Conservation (phyloP, 2,329 filamentous ascomycete genomes). For the Thielaviopsis cerberus region DNA sequence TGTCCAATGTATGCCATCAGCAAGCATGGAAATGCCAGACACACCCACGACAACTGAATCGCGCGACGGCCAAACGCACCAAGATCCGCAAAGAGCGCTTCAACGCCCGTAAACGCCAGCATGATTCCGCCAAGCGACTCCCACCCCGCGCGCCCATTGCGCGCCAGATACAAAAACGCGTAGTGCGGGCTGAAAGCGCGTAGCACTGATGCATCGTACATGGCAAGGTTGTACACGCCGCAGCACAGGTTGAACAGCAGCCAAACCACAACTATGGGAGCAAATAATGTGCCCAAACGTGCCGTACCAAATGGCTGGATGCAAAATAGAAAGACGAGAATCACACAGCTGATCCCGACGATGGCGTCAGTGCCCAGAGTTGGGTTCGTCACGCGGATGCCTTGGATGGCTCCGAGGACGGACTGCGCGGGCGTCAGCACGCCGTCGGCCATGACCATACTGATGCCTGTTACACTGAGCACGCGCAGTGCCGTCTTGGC, state of each 20-base stretch:
- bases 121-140: slow-evolving; percentile 50
- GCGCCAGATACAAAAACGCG: slow-evolving; percentile 40
- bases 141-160: slow-evolving; percentile 43
- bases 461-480: slow-evolving; percentile 46
- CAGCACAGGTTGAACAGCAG: slow-evolving; percentile 42
- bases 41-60: slow-evolving; percentile 56
- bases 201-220: slow-evolving; percentile 33
- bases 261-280: slow-evolving; percentile 50
- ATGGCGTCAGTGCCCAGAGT: slow-evolving; percentile 37
- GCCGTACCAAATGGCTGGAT: slow-evolving; percentile 47
- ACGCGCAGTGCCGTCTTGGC: slow-evolving; percentile 37
- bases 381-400: slow-evolving; percentile 37
- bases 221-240: slow-evolving; percentile 43
- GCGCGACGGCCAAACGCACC: slow-evolving; percentile 54
- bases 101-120: slow-evolving; percentile 59
- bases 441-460: slow-evolving; percentile 48
- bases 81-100: slow-evolving; percentile 60
- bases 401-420: slow-evolving; percentile 50
- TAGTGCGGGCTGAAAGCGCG: slow-evolving; percentile 40
- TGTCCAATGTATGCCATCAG: slow-evolving; percentile 52
- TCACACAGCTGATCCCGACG: slow-evolving; percentile 44
- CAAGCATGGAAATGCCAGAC: slow-evolving; percentile 47
- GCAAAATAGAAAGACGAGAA: slow-evolving; percentile 43
- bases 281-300: slow-evolving; percentile 41
- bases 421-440: slow-evolving; percentile 53